Evolutionary conservation across 495 filamentous ascomycete genomes (phyloP).

Genomic region (Apiosordaria backusii): DNA sequence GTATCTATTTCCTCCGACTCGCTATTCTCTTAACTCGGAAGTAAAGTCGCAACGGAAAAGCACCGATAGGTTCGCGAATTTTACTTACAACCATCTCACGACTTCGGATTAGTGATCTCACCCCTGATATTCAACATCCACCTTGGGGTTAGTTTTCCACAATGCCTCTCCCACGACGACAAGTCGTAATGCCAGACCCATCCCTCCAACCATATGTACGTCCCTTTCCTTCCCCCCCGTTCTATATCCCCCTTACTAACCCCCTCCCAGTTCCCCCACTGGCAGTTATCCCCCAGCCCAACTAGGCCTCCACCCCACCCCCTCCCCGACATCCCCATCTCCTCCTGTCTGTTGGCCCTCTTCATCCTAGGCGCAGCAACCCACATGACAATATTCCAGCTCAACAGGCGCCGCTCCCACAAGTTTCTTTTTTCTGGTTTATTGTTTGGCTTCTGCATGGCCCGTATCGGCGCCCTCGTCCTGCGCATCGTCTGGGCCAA

Average conservation of each 20-base stretch:
- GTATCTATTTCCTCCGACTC: not conserved
- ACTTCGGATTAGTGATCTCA: too few species aligned
- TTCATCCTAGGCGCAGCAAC: slow-evolving; percentile 56
- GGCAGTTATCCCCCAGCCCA: slow-evolving; percentile 40
- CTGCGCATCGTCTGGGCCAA: slow-evolving; percentile 62
- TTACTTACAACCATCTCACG: too few species aligned
- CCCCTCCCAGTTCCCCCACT: slow-evolving; percentile 3
- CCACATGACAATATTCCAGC: slow-evolving; percentile 64
- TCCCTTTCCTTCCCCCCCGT: not conserved
- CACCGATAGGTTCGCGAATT: too few species aligned
- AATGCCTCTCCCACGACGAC: not conserved
- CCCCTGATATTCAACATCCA: too few species aligned
- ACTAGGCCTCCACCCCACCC: slow-evolving; percentile 58
- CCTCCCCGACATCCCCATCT: slow-evolving; percentile 61
- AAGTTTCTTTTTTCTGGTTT: slow-evolving; percentile 69
- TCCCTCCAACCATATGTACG: not conserved
- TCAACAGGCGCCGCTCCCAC: slow-evolving; percentile 55
- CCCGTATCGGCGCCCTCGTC: slow-evolving; percentile 59
- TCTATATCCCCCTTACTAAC: too few species aligned
- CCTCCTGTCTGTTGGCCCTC: slow-evolving; percentile 59
- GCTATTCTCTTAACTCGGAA: not conserved
- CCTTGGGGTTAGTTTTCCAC: too few species aligned
- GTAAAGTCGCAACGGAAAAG: not conserved
- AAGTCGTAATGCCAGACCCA: not conserved
- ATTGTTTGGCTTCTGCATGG: slow-evolving; percentile 76